Evolutionary conservation across 495 filamentous ascomycete species (phyloP), one percentile per base, ranked within the genome.

Genomic region (Talaromyces liani): DNA sequence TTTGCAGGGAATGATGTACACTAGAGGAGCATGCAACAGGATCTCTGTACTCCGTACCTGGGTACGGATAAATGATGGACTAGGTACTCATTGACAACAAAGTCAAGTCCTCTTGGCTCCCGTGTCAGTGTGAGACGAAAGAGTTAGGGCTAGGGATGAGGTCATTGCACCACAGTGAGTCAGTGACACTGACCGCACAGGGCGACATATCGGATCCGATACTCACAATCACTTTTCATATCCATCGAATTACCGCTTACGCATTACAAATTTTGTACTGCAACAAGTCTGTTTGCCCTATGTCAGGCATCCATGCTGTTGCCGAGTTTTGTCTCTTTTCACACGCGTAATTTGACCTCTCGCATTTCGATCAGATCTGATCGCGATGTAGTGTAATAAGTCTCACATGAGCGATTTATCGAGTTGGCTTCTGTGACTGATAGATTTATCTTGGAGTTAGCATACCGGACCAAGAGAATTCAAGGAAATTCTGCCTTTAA

Each of bases 261-360:
- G 4, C 53, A 14, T 56, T 56, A 29, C 53, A 14, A 22, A 25
- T 56, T 24, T 14, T 56, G 53, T 56, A 3, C 53, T 14, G 45
- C 18, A 56, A 27, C 6, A 27, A 2, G 53, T 56, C 53, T 6
- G 27, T 56, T 58, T 58, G 27, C 18, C 31, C 16, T 36, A 14
- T 22, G 31, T 58, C 56, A 58, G 56, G 56, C 56, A 58, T 58
- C 56, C 31, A 36, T 33, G 31, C 56, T 58, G 56, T 34, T 29
- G 25, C 16, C 6, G 55, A 27, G 51, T 27, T 27, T n/a, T 24
- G n/a, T 24, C 9, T 24, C 14, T 12, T 31, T 27, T 36, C 27
- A 2, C 16, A 18, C 12, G 16, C 16, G 8, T 10, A 36, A 58
- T 58, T 2, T 58, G 56, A 58, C 31, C 16, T 36, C 56, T 58